Conservation (phyloP, 1,284 basidiomycete species). For the Trametes polyzona region DNA sequence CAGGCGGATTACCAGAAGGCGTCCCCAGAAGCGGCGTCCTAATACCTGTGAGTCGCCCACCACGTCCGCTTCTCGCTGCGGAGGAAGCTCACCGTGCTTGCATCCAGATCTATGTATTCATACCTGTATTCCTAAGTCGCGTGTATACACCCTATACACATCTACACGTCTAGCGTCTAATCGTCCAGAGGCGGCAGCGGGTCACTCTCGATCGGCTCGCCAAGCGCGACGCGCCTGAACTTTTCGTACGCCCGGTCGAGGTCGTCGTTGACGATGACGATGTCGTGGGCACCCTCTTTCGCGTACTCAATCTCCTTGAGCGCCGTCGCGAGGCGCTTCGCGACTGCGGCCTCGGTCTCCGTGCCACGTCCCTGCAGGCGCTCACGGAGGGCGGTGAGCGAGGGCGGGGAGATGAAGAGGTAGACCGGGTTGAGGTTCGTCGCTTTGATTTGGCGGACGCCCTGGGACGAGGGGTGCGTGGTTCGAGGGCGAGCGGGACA, state of each 20-base stretch:
- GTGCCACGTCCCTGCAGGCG: slow-evolving; percentile 86
- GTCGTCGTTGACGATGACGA: slow-evolving; percentile 93
- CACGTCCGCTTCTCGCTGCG: neutral
- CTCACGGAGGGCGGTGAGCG: slow-evolving; percentile 63
- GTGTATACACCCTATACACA: neutral
- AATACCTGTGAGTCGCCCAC: slow-evolving; percentile 24
- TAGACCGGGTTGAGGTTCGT: slow-evolving; percentile 84
- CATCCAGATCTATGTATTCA: slow-evolving; percentile 22
- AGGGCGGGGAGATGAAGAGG: slow-evolving; percentile 93
- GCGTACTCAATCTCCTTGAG: slow-evolving; percentile 89
- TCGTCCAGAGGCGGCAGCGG: slow-evolving; percentile 62
- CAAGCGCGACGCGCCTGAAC: slow-evolving; percentile 75
- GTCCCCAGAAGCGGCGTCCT: slow-evolving; percentile 3
- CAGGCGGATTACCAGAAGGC: slow-evolving; percentile 5
- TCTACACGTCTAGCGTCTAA: slow-evolving; percentile 30
- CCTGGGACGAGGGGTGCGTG: slow-evolving; percentile 58
- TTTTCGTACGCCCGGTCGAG: slow-evolving; percentile 81
- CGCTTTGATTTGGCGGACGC: slow-evolving; percentile 80
- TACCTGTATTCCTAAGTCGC: slow-evolving; percentile 17
- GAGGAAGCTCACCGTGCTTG: neutral
- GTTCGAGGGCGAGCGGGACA: slow-evolving; percentile 21
- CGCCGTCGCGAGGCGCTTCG: slow-evolving; percentile 82
- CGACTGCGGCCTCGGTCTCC: slow-evolving; percentile 77
- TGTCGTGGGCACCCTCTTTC: slow-evolving; percentile 75
- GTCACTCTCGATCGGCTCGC: slow-evolving; percentile 59